A percentile compares a stretch with the other conserved stretches of the same genome.
These are phyloP conservation scores for Globisporangium acanthophoron DNA, from an alignment of 352 stramenopile genomes.

Conservation along the genomic window DNA sequence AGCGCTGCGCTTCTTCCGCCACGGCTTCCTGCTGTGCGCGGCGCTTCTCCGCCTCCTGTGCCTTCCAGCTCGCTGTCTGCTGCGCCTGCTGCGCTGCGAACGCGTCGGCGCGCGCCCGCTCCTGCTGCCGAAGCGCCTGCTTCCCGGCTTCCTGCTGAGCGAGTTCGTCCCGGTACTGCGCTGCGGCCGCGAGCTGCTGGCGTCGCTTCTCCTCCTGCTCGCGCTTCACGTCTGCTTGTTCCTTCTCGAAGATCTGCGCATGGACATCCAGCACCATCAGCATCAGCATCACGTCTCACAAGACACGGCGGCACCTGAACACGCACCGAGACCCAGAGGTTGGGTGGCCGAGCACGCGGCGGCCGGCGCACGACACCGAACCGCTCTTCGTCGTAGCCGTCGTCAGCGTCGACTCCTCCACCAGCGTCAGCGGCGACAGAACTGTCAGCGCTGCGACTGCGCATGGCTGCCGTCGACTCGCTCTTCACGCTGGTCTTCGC, in stretches of 20 bases:
- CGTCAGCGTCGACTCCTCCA: slow-evolving; percentile 14
- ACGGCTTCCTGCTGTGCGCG: slow-evolving; percentile 23
- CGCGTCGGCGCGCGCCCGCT: slow-evolving; percentile 26
- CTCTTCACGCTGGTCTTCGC: neutral
- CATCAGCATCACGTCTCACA: neutral
- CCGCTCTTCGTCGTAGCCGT: slow-evolving; percentile 55
- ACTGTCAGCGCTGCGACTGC: neutral
- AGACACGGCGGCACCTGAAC: neutral
- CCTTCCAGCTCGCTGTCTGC: slow-evolving; percentile 39
- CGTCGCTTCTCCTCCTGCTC: slow-evolving; percentile 41
- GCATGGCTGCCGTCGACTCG: too few relatives aligned
- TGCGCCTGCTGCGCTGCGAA: slow-evolving; percentile 32
- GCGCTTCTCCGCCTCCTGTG: slow-evolving; percentile 30
- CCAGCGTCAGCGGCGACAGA: neutral
- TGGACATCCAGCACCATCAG: neutral
- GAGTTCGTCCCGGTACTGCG: slow-evolving; percentile 33
- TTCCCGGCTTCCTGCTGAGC: slow-evolving; percentile 41
- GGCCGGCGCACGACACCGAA: slow-evolving; percentile 42
- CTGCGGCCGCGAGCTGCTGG: slow-evolving; percentile 29
- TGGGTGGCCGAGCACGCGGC: slow-evolving; percentile 38
- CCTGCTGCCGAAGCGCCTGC: slow-evolving; percentile 16
- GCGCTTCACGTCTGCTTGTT: slow-evolving; percentile 46
- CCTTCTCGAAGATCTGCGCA: slow-evolving; percentile 47
- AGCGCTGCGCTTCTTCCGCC: slow-evolving; percentile 32
- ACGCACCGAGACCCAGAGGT: slow-evolving; percentile 46